These are phyloP conservation scores for Fusarium subglutinans DNA, from an alignment of 2,329 filamentous ascomycete species.

Conservation along the genomic window DNA sequence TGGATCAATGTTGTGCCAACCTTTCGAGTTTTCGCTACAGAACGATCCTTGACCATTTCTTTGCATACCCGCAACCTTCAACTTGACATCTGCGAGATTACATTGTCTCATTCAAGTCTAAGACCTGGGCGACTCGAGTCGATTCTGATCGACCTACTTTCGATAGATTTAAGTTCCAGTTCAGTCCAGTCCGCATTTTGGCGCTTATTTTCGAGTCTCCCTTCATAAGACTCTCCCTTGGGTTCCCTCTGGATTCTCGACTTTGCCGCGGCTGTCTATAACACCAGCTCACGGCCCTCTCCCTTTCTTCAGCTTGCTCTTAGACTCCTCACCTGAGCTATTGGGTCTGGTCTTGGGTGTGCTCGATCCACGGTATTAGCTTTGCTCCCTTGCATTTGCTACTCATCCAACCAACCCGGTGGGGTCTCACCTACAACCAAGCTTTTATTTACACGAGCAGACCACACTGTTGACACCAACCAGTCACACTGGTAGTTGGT, in stretches of 20 bases:
- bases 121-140: conserved; percentile 15
- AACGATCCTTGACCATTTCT: conserved; percentile 28
- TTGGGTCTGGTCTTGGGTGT: conserved; percentile 11
- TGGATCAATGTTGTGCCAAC: conserved; percentile 23
- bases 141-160: conserved; percentile 15
- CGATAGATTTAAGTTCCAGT: conserved; percentile 24
- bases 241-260: conserved; percentile 10
- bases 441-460: conserved; percentile 13
- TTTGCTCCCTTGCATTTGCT: conserved; percentile 34
- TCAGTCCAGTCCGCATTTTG: conserved; percentile 2
- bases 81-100: conserved; percentile 28
- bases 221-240: conserved; percentile 31
- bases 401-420: conserved; percentile 14
- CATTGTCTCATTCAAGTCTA: conserved; percentile 34
- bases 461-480: conserved; percentile 16
- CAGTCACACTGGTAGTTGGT: conserved; percentile 16
- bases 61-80: conserved; percentile 24
- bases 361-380: conserved; percentile 24
- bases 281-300: conserved; percentile 4
- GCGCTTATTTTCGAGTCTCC: conserved; percentile 16
- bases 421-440: conserved; percentile 29
- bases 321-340: conserved; percentile 15
- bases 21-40: conserved; percentile 21
- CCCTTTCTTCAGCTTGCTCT: conserved; percentile 9
- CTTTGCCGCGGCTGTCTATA: conserved; percentile 22